phyloP scores from a whole-genome alignment of 2,329 filamentous ascomycete species.

The Colletotrichum noveboracense region DNA sequence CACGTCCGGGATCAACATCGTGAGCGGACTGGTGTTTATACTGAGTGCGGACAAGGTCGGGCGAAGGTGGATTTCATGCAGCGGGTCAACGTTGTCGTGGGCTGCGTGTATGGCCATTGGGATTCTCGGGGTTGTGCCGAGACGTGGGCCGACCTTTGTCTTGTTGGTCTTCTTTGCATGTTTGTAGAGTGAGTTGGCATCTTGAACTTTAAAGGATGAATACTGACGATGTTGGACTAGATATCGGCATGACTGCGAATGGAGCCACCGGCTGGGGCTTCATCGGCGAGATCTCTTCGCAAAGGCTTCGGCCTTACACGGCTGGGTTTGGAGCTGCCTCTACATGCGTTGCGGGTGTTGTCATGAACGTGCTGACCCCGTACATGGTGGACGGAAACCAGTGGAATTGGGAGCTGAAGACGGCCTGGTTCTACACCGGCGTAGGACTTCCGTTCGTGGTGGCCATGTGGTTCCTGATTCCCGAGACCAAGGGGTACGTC shows the following conservation, averaged over 20 bases:
- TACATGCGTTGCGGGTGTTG: constrained; percentile 24
- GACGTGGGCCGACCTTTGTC: constrained; percentile 13
- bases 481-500: constrained; percentile 21
- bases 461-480: constrained; percentile 29
- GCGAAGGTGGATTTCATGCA: constrained; percentile 21
- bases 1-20: constrained; percentile 26
- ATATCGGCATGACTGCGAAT: constrained; percentile 29
- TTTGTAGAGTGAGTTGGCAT: constrained; percentile 24
- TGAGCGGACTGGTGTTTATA: constrained; percentile 20
- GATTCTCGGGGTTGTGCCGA: constrained; percentile 23
- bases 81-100: constrained; percentile 21
- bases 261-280: constrained; percentile 33
- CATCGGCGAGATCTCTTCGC: constrained; percentile 39
- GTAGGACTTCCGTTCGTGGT: constrained; percentile 30
- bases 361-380: constrained; percentile 29
- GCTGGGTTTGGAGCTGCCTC: constrained; percentile 34
- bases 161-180: constrained; percentile 28
- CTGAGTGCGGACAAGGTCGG: constrained; percentile 23
- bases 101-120: constrained; percentile 20
- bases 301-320: constrained; percentile 35
- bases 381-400: constrained; percentile 36
- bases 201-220: background rate
- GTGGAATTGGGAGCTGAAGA: constrained; percentile 36
- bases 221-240: background rate
- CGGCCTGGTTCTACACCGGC: constrained; percentile 34